phyloP scores from a whole-genome alignment of 176 grass and related monocot genomes.

The Raddia guianensis region DNA sequence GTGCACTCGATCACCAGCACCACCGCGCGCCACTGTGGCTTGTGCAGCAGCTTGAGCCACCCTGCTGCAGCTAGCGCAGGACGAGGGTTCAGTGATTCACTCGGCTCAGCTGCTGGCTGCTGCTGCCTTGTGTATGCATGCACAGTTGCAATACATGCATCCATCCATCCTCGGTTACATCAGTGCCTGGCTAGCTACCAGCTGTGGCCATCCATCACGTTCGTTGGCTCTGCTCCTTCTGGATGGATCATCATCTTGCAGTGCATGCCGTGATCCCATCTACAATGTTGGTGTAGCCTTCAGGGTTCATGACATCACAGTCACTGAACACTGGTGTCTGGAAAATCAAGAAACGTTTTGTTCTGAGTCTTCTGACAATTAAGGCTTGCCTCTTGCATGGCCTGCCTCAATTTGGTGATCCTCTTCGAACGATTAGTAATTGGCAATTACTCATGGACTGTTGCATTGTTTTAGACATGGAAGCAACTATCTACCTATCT shows the following conservation, averaged over 20 bases:
- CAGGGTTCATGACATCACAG: background rate
- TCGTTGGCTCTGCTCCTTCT: slow-evolving; percentile 15
- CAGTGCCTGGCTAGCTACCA: background rate
- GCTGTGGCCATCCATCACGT: slow-evolving; percentile 19
- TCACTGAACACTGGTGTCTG: background rate
- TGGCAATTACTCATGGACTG: too few species aligned
- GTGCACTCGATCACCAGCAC: background rate
- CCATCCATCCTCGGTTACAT: background rate
- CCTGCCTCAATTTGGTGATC: background rate
- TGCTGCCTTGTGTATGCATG: background rate
- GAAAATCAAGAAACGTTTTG: background rate
- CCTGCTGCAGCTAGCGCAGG: too few species aligned
- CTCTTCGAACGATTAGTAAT: too few species aligned
- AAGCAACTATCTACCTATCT: too few species aligned
- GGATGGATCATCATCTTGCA: slow-evolving; percentile 17
- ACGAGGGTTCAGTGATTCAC: too few species aligned
- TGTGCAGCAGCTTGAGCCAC: background rate
- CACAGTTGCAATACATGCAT: slow-evolving; percentile 5
- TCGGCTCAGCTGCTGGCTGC: too few species aligned
- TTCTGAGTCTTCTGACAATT: background rate
- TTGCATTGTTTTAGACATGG: too few species aligned
- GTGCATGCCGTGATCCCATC: background rate
- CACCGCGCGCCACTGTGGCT: background rate
- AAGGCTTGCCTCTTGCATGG: background rate
- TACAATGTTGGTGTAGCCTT: background rate